phyloP scores from a whole-genome alignment of 1,284 basidiomycete genomes.

The Paramarasmius palmivorus region DNA sequence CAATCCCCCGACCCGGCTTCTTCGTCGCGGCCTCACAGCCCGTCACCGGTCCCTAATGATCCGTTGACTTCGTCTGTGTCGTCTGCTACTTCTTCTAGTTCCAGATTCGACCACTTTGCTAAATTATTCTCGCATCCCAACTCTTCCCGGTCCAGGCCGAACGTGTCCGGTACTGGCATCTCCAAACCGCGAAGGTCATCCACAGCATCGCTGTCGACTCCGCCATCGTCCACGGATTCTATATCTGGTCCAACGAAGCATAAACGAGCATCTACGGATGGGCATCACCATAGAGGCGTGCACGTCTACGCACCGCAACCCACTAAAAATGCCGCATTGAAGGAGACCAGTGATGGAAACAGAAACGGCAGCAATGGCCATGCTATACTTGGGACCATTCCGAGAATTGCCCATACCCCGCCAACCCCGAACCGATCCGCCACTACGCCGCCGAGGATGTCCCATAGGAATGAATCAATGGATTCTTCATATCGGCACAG shows the following conservation, averaged over 20 bases:
- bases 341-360: background rate
- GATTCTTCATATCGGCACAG: conserved; percentile 20
- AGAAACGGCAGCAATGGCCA: background rate
- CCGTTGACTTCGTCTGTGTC: conserved; percentile 12
- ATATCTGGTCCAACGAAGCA: conserved; percentile 14
- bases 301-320: conserved; percentile 12
- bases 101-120: conserved; percentile 12
- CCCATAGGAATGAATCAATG: conserved; percentile 19
- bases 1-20: conserved; percentile 10
- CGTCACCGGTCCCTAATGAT: conserved; percentile 11
- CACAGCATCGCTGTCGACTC: conserved; percentile 8
- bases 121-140: conserved; percentile 18
- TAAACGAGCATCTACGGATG: conserved; percentile 15
- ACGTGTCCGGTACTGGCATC: conserved; percentile 1
- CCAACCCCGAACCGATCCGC: conserved; percentile 54
- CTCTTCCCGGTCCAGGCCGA: conserved; percentile 3
- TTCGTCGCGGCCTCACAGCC: conserved; percentile 8
- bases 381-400: conserved; percentile 50
- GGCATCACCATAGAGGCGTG: conserved; percentile 1
- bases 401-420: conserved; percentile 68
- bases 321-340: background rate
- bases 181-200: conserved; percentile 25
- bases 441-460: conserved; percentile 35
- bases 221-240: conserved; percentile 13
- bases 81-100: conserved; percentile 4